Evolutionary conservation across 139 green algal species (phyloP).

Genomic region (Haematococcus lacustris): DNA sequence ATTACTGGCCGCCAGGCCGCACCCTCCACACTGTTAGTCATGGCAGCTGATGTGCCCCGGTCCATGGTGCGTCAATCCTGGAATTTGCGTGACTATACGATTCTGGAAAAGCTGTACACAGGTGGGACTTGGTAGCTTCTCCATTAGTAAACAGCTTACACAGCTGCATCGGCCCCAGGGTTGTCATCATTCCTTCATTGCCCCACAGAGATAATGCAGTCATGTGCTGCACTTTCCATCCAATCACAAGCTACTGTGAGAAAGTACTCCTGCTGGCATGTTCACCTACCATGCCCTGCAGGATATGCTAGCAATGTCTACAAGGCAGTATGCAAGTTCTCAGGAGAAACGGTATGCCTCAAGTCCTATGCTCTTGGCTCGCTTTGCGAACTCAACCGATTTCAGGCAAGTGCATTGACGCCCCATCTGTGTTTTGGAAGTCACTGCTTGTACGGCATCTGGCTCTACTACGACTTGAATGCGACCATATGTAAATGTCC

Average conservation of each 20-base stretch:
- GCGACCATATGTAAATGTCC: background rate
- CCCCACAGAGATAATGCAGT: background rate
- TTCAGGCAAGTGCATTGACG: conserved; percentile 12
- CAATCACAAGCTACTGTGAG: background rate
- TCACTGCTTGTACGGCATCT: background rate
- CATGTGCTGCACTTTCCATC: background rate
- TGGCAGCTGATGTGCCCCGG: conserved; percentile 10
- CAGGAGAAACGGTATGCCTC: conserved; percentile 23
- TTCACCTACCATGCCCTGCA: background rate
- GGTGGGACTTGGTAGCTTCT: conserved; percentile 1
- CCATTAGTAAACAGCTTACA: background rate
- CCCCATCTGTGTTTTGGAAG: background rate
- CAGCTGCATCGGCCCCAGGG: background rate
- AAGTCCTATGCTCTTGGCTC: conserved; percentile 42
- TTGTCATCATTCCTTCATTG: background rate
- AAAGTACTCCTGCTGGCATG: background rate
- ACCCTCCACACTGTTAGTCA: conserved; percentile 16
- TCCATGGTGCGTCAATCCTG: conserved; percentile 24
- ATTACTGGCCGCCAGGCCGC: background rate
- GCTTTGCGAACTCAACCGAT: conserved; percentile 44
- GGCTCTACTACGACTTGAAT: background rate
- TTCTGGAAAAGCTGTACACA: conserved; percentile 45
- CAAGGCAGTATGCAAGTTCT: conserved; percentile 36
- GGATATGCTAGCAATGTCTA: conserved; percentile 41
- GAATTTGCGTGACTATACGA: conserved; percentile 29